Base-by-base conservation (phyloP, 805 yeast genomes). In the Kuraishia capsulata region DNA sequence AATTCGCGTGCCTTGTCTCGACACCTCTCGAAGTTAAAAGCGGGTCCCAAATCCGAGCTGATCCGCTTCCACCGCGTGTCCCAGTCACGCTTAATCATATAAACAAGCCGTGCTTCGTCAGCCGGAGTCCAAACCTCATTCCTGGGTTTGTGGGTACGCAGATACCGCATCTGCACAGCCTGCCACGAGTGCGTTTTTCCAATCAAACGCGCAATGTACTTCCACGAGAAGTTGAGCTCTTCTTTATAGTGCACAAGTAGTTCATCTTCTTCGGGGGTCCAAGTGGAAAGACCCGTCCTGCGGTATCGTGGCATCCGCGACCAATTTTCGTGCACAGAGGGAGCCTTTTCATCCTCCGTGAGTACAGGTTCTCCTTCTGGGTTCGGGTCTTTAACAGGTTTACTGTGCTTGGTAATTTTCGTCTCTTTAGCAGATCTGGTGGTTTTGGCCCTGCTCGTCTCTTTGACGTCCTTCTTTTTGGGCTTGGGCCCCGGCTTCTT, bases 131-230 rank as follows among this genome's bases (percentile, higher is more conserved):
- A 61, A 23, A 47, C 46, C 17, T 50, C 61, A 35, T 56, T 52
- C 23, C 68, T 46, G 6, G 59, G 49, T 40, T 62, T 62, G 39
- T 64, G 62, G 29, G 59, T 52, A 8, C 72, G 53, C 32, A 67
- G 49, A 42, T 67, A 67, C 37, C 71, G 47, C 72, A 67, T 67
- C 47, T 67, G 73, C 26, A 67, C 60, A 2, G 71, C 69, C 45
- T 65, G 71, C 70, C 70, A 64, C 13, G 67, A 47, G 42, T 65
- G 69, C 35, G 54, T 47, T 11, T 48, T 37, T 9, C 54, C 53
- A 14, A 61, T 39, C 21, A 56, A 45, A 23, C 45, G 44, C 23
- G 63, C 63, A 31, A 66, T 63, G 36, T 53, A 52, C 30, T 57
- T 57, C 71, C 71, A 66, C 17, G 68, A 53, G 32, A 53, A 52